Percentiles rank a stretch among this genome's conserved stretches.
phyloP scores from a whole-genome alignment of 164 flowering plant genomes.

The Kalanchoe fedtschenkoi region DNA sequence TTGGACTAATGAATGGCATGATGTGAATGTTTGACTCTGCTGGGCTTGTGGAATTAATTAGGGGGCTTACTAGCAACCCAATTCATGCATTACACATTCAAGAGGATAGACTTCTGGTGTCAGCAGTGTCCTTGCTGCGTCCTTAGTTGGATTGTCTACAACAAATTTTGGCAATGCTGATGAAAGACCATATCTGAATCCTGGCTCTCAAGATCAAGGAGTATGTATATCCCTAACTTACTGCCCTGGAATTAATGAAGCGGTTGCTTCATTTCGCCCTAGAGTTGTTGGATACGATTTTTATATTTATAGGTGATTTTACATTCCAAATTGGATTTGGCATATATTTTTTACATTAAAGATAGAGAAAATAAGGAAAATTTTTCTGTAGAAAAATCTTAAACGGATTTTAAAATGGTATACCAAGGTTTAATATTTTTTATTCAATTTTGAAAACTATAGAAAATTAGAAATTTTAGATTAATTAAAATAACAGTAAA shows the following conservation, averaged over 20 bases:
- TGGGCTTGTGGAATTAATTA: conserved; percentile 37
- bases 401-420: too few species aligned
- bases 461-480: too few species aligned
- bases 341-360: too few species aligned
- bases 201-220: conserved; percentile 58
- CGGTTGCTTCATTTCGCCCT: conserved; percentile 82
- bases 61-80: conserved; percentile 49
- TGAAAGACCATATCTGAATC: conserved; percentile 50
- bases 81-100: conserved; percentile 53
- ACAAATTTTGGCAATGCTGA: conserved; percentile 46
- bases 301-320: too few species aligned
- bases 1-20: conserved; percentile 88
- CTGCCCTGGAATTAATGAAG: conserved; percentile 36
- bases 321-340: too few species aligned
- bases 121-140: conserved; percentile 53
- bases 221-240: conserved; percentile 83
- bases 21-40: conserved; percentile 67
- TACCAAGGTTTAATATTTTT: too few species aligned
- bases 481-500: too few species aligned
- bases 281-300: too few species aligned
- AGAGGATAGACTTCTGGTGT: conserved; percentile 20
- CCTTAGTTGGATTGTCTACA: conserved; percentile 58
- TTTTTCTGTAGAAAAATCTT: too few species aligned
- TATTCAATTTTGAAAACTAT: too few species aligned
- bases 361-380: too few species aligned